Evolutionary conservation across 164 flowering plant species (phyloP).

Genomic region (Piper betle): DNA sequence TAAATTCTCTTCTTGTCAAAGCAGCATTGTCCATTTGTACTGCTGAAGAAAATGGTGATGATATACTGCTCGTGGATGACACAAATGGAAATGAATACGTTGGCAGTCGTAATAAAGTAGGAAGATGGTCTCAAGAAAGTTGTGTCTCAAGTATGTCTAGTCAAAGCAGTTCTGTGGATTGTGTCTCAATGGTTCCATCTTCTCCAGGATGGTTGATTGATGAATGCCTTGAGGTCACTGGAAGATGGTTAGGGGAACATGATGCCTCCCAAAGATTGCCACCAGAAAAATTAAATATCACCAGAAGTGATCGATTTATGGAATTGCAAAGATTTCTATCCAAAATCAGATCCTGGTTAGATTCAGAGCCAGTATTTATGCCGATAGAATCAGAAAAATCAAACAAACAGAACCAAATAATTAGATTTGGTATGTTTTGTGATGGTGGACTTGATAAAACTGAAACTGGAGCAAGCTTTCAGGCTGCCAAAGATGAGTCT

Average conservation of each 20-base stretch:
- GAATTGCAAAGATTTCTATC: slow-evolving; percentile 37
- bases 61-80: slow-evolving; percentile 11
- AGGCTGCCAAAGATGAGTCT: slow-evolving; percentile 8
- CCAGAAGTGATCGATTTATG: slow-evolving; percentile 9
- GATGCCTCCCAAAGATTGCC: slow-evolving; percentile 18
- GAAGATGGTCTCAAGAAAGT: slow-evolving; percentile 63
- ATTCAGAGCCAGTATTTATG: slow-evolving; percentile 12
- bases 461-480: slow-evolving; percentile 11
- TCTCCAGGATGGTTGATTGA: slow-evolving; percentile 35
- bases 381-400: slow-evolving; percentile 12
- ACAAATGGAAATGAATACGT: slow-evolving; percentile 32
- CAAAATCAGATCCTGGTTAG: slow-evolving; percentile 30
- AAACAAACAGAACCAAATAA: slow-evolving; percentile 15
- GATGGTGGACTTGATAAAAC: slow-evolving; percentile 11
- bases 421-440: slow-evolving; percentile 8
- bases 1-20: slow-evolving; percentile 54
- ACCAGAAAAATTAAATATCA: slow-evolving; percentile 15
- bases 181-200: slow-evolving; percentile 26
- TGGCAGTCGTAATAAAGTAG: slow-evolving; percentile 64
- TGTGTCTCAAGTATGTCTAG: slow-evolving; percentile 42
- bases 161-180: slow-evolving; percentile 21
- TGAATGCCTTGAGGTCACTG: slow-evolving; percentile 68
- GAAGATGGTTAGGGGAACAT: slow-evolving; percentile 51
- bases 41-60: slow-evolving; percentile 16
- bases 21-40: slow-evolving; percentile 47